Conservation (phyloP, 495 filamentous ascomycete genomes). For the Neurospora sp. region DNA sequence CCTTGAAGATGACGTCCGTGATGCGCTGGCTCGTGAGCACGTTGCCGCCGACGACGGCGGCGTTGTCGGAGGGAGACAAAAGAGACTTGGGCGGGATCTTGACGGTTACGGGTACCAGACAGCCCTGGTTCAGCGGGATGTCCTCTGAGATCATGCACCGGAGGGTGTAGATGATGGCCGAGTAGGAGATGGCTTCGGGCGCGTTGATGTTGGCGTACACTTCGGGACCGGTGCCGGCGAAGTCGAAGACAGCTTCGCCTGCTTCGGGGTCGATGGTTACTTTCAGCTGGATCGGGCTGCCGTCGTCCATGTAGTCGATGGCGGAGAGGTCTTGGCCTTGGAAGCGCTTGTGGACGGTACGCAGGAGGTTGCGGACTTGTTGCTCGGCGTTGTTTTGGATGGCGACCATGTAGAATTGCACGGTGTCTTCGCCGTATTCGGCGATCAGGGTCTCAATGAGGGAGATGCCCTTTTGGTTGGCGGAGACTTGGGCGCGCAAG, state of each 20-base stretch:
- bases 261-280: conserved; percentile 73
- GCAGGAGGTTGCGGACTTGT: conserved; percentile 78
- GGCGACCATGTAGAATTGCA: conserved; percentile 90
- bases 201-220: conserved; percentile 95
- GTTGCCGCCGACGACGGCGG: conserved; percentile 93
- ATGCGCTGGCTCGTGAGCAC: conserved; percentile 83
- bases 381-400: conserved; percentile 90
- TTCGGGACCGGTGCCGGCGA: conserved; percentile 80
- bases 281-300: conserved; percentile 73
- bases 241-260: conserved; percentile 86
- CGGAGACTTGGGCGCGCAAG: conserved; percentile 89
- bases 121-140: conserved; percentile 95
- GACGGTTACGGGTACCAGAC: conserved; percentile 77
- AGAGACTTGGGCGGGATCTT: conserved; percentile 74
- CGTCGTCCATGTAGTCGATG: conserved; percentile 89
- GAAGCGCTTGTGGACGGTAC: conserved; percentile 64
- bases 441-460: conserved; percentile 75
- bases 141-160: conserved; percentile 87
- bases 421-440: conserved; percentile 83
- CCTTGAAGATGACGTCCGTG: conserved; percentile 86
- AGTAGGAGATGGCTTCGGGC: conserved; percentile 86
- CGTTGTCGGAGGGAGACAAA: conserved; percentile 73
- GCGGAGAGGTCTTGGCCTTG: conserved; percentile 64
- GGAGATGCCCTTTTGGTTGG: conserved; percentile 91
- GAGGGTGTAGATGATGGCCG: conserved; percentile 93